Base-by-base conservation (phyloP, 2,329 filamentous ascomycete genomes). In the Pseudogymnoascus sp. region DNA sequence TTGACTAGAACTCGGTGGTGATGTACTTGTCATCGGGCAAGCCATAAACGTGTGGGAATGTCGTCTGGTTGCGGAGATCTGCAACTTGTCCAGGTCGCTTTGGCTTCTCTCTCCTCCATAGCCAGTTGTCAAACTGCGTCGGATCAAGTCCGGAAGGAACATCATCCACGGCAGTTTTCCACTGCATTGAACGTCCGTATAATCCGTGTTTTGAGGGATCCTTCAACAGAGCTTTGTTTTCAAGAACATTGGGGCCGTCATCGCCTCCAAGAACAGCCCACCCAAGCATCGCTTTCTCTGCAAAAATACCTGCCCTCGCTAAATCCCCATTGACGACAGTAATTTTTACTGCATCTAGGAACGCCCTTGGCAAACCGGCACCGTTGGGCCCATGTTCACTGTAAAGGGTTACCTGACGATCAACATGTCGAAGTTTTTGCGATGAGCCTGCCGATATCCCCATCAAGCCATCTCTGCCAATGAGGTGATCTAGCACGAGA, bases 321-420 rank as follows among this genome's bases (percentile, higher is more conserved):
- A 72, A 61, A 64, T 75, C 72, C 8, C 70, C 65, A 69, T 73
- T 68, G 8, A 66, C 67, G 49, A 75, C 68, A 41, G 62, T 63
- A 41, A 73, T 65, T 41, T 71, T 65, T 31, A 67, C 59, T 38
- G 72, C 72, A 63, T 73, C 63, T 33, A 68, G 40, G 40, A 70
- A 74, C 5, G 68, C 67, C 7, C 66, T 60, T 5, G 65, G 14
- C 18, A 74, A 63, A 43, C 69, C 66, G 37, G 59, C 12, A 18
- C 70, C 62, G n/a, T 61, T 65, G 62, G 55, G 66, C 55, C 65
- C 65, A 67, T 70, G 65, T 62, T 71, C 67, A 23, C 65, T 63
- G 35, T 68, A 71, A 8, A 75, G 70, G 23, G 61, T 63, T 6
- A 74, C 43, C 45, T 62, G 63, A 67, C 71, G 64, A 69, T 73